Evolutionary conservation across 768 basidiomycete species (phyloP).

Genomic region (Suillus americanus): DNA sequence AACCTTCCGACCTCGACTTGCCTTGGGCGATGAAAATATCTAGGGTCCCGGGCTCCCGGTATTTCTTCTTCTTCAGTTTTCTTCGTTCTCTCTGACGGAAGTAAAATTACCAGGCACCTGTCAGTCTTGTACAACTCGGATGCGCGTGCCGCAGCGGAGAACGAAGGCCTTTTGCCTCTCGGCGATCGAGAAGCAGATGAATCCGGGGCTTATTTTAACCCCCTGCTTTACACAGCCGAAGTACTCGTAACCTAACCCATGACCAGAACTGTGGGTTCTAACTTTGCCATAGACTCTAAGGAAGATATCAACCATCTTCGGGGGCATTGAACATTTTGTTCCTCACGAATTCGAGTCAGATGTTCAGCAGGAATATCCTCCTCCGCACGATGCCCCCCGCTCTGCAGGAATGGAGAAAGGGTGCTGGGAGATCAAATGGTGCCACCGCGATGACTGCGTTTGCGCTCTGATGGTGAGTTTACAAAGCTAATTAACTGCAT

Average conservation of each 20-base stretch:
- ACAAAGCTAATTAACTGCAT: constrained; percentile 6
- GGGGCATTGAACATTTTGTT: constrained; percentile 58
- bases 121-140: constrained; percentile 56
- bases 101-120: constrained; percentile 30
- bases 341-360: constrained; percentile 25
- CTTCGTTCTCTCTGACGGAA: constrained; percentile 21
- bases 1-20: constrained; percentile 44
- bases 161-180: constrained; percentile 1
- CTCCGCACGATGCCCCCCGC: constrained; percentile 59
- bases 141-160: constrained; percentile 34
- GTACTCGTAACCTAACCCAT: constrained; percentile 32
- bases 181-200: constrained; percentile 35
- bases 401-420: constrained; percentile 53
- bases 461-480: constrained; percentile 63
- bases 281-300: constrained; percentile 44
- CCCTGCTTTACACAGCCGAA: constrained; percentile 59
- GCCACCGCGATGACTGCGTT: constrained; percentile 72
- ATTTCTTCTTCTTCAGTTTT: constrained; percentile 7
- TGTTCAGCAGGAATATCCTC: constrained; percentile 31
- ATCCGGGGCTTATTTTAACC: constrained; percentile 47
- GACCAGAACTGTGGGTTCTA: not conserved
- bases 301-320: constrained; percentile 58
- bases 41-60: constrained; percentile 56
- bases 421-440: constrained; percentile 82
- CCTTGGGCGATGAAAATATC: constrained; percentile 63